Percentiles rank a stretch among this genome's conserved stretches.
Evolutionary conservation across 2,329 filamentous ascomycete genomes (phyloP).

Genomic region (Acrocalymma vagum): DNA sequence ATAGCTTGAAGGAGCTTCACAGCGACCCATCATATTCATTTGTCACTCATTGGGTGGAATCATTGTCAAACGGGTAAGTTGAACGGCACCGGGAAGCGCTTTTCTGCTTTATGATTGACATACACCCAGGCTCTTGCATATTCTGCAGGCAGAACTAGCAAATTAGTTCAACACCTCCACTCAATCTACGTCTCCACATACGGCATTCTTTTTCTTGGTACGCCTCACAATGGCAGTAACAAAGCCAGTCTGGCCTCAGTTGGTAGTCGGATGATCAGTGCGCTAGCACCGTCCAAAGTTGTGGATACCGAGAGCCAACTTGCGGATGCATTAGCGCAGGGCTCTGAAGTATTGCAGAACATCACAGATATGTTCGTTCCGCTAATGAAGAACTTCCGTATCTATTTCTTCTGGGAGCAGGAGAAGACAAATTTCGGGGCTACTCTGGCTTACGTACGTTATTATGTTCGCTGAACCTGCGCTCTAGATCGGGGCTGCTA

Average conservation of each 20-base stretch:
- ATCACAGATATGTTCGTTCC: conserved; percentile 50
- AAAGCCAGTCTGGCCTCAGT: conserved; percentile 38
- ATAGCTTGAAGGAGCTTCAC: conserved; percentile 39
- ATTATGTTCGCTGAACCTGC: not conserved
- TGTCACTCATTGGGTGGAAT: conserved; percentile 54
- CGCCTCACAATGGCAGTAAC: conserved; percentile 46
- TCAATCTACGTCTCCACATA: conserved; percentile 50
- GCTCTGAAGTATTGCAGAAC: conserved; percentile 50
- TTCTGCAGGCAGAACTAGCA: conserved; percentile 32
- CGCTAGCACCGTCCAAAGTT: conserved; percentile 32
- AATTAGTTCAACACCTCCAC: conserved; percentile 38
- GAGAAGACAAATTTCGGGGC: conserved; percentile 46
- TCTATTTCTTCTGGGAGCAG: conserved; percentile 54
- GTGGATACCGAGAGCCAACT: conserved; percentile 53
- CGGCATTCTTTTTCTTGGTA: conserved; percentile 48
- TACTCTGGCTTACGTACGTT: conserved; percentile 35
- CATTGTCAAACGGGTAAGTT: conserved; percentile 50
- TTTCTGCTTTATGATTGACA: too few relatives aligned
- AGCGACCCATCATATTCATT: conserved; percentile 51
- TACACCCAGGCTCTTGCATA: conserved; percentile 44
- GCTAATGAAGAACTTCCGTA: conserved; percentile 45
- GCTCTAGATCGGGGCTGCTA: not conserved
- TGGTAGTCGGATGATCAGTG: conserved; percentile 35
- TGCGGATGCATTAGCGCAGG: conserved; percentile 62
- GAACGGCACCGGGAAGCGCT: too few relatives aligned